These are phyloP conservation scores for Pseudogymnoascus sp. DNA, from an alignment of 2,329 filamentous ascomycete genomes.

Conservation along the genomic window DNA sequence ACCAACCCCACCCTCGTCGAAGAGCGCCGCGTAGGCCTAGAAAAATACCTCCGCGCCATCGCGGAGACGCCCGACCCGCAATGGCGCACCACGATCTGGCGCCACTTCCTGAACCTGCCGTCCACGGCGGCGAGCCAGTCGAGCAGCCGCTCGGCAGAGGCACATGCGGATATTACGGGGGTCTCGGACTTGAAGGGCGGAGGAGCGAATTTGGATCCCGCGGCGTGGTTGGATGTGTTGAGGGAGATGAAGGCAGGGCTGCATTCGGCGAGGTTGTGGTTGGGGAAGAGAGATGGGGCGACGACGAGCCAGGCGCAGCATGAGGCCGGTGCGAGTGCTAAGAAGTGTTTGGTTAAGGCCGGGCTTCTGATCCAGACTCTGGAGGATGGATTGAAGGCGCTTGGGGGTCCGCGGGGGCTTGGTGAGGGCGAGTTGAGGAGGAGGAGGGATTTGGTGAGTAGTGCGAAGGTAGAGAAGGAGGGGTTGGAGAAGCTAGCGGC, in stretches of 20 bases:
- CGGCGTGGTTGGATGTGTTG: constrained; percentile 70
- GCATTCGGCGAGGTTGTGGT: constrained; percentile 55
- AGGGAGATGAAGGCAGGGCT: constrained; percentile 64
- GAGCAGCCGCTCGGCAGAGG: constrained; percentile 9
- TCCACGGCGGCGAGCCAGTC: constrained; percentile 33
- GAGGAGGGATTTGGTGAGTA: constrained; percentile 60
- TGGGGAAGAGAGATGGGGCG: constrained; percentile 61
- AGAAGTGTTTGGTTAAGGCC: constrained; percentile 62
- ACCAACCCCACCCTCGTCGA: constrained; percentile 63
- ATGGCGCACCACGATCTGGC: constrained; percentile 68
- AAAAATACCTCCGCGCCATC: constrained; percentile 64
- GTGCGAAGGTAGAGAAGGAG: constrained; percentile 65
- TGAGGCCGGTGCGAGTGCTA: constrained; percentile 66
- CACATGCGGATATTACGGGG: constrained; percentile 29
- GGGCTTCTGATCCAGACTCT: constrained; percentile 55
- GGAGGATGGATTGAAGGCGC: constrained; percentile 53
- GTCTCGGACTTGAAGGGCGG: constrained; percentile 17
- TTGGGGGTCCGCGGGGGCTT: constrained; percentile 40
- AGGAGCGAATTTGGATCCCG: constrained; percentile 46
- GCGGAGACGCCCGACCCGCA: constrained; percentile 64
- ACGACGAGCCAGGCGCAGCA: constrained; percentile 43
- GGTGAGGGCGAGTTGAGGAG: constrained; percentile 69
- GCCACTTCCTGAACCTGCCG: constrained; percentile 65
- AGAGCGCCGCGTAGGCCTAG: constrained; percentile 58
- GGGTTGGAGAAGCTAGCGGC: constrained; percentile 66